Conservation (phyloP, 176 grass and related monocot genomes). For the Elaeis guineensis region DNA sequence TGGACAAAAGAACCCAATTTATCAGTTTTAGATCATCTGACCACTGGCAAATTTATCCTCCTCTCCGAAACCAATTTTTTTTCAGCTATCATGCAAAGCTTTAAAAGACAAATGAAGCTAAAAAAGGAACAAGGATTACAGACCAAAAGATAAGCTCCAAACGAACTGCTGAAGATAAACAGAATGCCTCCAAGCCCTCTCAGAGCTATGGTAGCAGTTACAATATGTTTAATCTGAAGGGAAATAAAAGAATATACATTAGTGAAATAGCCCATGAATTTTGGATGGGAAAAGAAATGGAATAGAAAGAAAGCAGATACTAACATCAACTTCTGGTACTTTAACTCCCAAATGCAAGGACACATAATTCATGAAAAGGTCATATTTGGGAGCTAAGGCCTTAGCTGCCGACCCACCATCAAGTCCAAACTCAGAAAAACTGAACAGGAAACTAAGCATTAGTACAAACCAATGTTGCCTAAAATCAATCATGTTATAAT, state of each 20-base stretch:
- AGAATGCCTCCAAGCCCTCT: conserved; percentile 14
- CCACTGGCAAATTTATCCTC: too few relatives aligned
- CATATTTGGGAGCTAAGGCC: conserved; percentile 5
- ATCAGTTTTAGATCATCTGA: too few relatives aligned
- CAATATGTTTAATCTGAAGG: conserved; percentile 10
- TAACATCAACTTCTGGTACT: conserved; percentile 1
- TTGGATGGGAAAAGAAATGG: too few relatives aligned
- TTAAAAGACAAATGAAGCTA: too few relatives aligned
- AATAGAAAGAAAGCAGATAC: background rate
- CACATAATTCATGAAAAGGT: background rate
- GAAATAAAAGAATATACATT: background rate
- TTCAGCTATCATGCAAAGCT: too few relatives aligned
- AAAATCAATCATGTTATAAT: too few relatives aligned
- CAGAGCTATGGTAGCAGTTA: conserved; percentile 1
- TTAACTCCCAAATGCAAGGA: conserved; percentile 4
- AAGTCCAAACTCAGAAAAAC: conserved; percentile 10
- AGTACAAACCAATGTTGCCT: background rate
- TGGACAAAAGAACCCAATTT: too few relatives aligned
- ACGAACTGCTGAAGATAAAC: conserved; percentile 17
- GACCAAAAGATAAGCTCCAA: conserved; percentile 6
- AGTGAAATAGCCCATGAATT: background rate
- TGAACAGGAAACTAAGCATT: background rate
- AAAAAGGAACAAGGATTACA: background rate
- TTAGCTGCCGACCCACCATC: conserved; percentile 7
- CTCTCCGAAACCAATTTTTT: too few relatives aligned